Percentiles rank a stretch among this genome's conserved stretches.
Conservation (phyloP, 345 rosid species). For the Physaria fendleri region DNA sequence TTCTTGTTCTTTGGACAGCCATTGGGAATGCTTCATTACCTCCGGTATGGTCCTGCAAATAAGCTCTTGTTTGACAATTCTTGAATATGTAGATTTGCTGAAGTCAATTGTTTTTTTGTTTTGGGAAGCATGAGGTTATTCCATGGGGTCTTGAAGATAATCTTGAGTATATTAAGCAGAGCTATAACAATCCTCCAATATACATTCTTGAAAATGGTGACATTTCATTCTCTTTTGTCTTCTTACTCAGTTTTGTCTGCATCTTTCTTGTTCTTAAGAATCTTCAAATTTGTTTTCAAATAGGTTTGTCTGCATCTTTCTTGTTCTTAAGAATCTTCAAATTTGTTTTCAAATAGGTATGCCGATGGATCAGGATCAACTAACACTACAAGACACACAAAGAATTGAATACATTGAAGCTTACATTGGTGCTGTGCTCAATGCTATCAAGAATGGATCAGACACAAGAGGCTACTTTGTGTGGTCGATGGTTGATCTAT, state of each 20-base stretch:
- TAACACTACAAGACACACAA: slow-evolving; percentile 30
- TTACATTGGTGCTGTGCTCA: slow-evolving; percentile 37
- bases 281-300: too few species aligned
- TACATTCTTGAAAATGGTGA: slow-evolving; percentile 45
- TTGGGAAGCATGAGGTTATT: slow-evolving; percentile 26
- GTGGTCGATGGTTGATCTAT: too few species aligned
- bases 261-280: too few species aligned
- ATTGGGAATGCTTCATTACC: background rate
- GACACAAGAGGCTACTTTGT: too few species aligned
- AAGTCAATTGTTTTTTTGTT: background rate
- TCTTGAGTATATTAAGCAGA: slow-evolving; percentile 33
- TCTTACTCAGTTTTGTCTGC: background rate
- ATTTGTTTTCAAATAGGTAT: slow-evolving; percentile 19
- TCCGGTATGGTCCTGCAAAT: slow-evolving; percentile 8
- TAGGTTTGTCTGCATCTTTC: background rate
- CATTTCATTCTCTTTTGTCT: too few species aligned
- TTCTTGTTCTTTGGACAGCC: slow-evolving; percentile 30
- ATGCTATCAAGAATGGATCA: slow-evolving; percentile 38
- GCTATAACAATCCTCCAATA: slow-evolving; percentile 40
- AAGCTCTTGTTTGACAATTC: background rate
- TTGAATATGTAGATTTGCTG: background rate
- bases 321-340: background rate
- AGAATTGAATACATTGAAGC: slow-evolving; percentile 31
- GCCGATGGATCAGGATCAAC: slow-evolving; percentile 4
- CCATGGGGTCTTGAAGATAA: slow-evolving; percentile 35